A percentile compares a stretch with the other conserved stretches of the same genome.
phyloP scores from a whole-genome alignment of 208 protist species.

The Phytomonas sp. region DNA sequence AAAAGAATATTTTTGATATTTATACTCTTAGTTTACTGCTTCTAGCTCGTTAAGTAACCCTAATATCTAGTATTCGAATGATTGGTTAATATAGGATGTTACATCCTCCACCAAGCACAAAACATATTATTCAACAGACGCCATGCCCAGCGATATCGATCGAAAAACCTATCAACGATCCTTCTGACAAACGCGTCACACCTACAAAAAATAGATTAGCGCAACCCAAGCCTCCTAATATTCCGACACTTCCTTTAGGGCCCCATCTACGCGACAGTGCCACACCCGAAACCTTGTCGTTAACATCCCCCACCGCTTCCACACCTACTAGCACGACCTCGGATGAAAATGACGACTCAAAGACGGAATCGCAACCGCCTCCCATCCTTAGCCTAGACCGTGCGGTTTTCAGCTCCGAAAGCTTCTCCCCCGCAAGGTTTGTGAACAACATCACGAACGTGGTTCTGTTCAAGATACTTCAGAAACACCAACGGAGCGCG shows the following conservation, averaged over 20 bases:
- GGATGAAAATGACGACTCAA: slow-evolving; percentile 5
- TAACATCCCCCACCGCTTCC: neutral
- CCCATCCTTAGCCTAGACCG: slow-evolving; percentile 24
- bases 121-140: neutral
- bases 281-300: neutral
- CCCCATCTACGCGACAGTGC: neutral
- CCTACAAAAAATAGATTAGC: neutral
- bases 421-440: slow-evolving; percentile 62
- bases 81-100: neutral
- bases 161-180: neutral
- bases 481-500: slow-evolving; percentile 16
- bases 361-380: slow-evolving; percentile 12
- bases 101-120: neutral
- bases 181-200: neutral
- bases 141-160: neutral
- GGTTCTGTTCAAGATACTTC: slow-evolving; percentile 40
- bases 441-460: slow-evolving; percentile 67
- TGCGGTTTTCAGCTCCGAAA: slow-evolving; percentile 46
- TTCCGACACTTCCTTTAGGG: neutral
- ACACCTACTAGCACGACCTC: neutral
- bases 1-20: slow-evolving; percentile 5
- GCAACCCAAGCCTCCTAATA: neutral
- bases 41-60: neutral
- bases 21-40: neutral
- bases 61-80: neutral